Base-by-base conservation (phyloP, 1,284 basidiomycete genomes). In the Ustilago bromivora region DNA sequence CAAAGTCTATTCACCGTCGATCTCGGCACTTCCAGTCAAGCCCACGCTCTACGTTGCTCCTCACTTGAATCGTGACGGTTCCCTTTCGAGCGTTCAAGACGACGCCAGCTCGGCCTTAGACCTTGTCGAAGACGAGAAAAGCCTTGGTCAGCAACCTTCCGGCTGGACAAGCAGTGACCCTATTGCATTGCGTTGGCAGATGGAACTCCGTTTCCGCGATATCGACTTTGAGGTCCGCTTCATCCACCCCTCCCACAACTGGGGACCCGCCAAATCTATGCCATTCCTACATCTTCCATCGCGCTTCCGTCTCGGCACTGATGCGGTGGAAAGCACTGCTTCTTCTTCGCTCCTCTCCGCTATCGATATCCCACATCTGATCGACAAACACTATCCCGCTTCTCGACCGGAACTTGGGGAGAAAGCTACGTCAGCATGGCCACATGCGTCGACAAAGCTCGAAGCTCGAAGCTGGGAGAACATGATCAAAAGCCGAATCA, bases 91-190 rank as follows among this genome's bases (percentile, higher is more conserved):
- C 1, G 36, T 56, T 1, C 54, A 57, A 28, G 67, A 70, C 17
- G 57, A 66, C 28, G 19, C 35, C 2, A 23, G 19, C n/a, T 1
- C 35, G 3, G 17, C 17, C 19, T n/a, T 59, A 7, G 31, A 4
- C 28, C 13, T 51, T 28, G 49, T 31, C 6, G 47, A 46, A 2
- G 57, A 72, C 11, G 57, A 67, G 5, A 61, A 64, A 49, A 15
- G 23, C 3, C 34, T 19, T 3, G 8, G 12, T 11, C n/a, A n/a
- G 8, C 53, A 35, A 17, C 49, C 66, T 3, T 12, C 23, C 11
- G 70, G 64, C 15, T 84, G 83, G 83, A 73, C 80, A 0, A 83
- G 82, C 57, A 72, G 75, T 15, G 82, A 84, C 34, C 82, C 83
- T 0, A 73, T 79, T 15, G 74, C 79, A 11, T 63, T 84, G 13